Conservation (phyloP, 306 rosid genomes). For the Dalbergia cultrata region DNA sequence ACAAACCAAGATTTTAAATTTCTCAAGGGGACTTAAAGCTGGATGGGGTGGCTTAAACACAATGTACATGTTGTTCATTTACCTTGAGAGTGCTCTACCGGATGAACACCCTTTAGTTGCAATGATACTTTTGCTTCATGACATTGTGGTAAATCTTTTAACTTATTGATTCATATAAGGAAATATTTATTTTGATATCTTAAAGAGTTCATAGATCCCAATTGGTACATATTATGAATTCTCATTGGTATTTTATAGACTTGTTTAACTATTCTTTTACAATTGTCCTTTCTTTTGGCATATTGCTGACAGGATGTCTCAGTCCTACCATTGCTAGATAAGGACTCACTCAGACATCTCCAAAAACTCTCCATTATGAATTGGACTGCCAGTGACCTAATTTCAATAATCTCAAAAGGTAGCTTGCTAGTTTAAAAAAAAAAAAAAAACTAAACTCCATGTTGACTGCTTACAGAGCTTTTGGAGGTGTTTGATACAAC, state of each 20-base stretch:
- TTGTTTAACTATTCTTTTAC: conserved; percentile 7
- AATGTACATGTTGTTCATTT: conserved; percentile 66
- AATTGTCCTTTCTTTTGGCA: conserved; percentile 14
- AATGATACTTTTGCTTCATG: conserved; percentile 63
- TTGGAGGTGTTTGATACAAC: no score
- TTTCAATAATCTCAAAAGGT: conserved; percentile 45
- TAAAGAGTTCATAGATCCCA: background rate
- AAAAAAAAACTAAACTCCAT: background rate
- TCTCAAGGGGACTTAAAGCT: conserved; percentile 63
- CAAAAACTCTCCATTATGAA: conserved; percentile 69
- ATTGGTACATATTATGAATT: no score
- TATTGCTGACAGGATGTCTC: conserved; percentile 44
- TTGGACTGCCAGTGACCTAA: conserved; percentile 73
- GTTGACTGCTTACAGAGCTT: no score
- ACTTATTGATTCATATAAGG: no score
- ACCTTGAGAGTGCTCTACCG: conserved; percentile 60
- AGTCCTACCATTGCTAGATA: conserved; percentile 42
- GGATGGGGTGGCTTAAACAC: conserved; percentile 70
- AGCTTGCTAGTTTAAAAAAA: background rate
- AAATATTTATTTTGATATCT: no score
- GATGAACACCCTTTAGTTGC: conserved; percentile 70
- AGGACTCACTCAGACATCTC: conserved; percentile 54
- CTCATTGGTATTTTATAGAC: background rate
- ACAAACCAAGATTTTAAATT: conserved; percentile 56
- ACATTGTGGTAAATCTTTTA: conserved; percentile 56